These are phyloP conservation scores for Papiliotrema nemorosa DNA, from an alignment of 1,284 basidiomycete species.

Conservation along the genomic window DNA sequence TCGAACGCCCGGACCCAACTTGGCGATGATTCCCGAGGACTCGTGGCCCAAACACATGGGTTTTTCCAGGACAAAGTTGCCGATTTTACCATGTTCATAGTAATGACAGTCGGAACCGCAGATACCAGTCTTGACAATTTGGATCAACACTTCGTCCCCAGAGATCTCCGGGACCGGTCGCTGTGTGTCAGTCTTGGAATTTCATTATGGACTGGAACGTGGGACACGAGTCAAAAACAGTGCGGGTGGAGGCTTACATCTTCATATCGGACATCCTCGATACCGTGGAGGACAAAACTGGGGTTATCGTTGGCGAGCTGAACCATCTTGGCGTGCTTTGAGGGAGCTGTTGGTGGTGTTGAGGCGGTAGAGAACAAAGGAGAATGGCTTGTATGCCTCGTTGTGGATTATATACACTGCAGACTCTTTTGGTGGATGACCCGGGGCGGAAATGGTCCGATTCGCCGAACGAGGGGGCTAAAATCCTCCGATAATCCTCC, in stretches of 20 bases:
- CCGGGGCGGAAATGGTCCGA: too few species aligned
- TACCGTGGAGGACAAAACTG: slow-evolving; percentile 46
- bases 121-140: slow-evolving; percentile 90
- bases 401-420: too few species aligned
- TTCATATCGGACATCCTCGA: slow-evolving; percentile 45
- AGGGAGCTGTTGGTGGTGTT: neutral
- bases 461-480: neutral
- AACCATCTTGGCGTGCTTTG: neutral
- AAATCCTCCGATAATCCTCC: too few species aligned
- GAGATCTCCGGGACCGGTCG: slow-evolving; percentile 73
- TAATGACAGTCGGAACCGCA: slow-evolving; percentile 71
- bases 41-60: slow-evolving; percentile 49
- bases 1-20: slow-evolving; percentile 37
- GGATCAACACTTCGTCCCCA: slow-evolving; percentile 76
- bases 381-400: neutral
- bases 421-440: too few species aligned
- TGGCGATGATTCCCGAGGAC: slow-evolving; percentile 36
- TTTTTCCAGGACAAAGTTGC: slow-evolving; percentile 44
- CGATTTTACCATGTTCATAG: slow-evolving; percentile 42
- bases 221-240: neutral
- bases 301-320: slow-evolving; percentile 36
- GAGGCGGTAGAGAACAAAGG: neutral
- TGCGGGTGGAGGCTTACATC: slow-evolving; percentile 44
- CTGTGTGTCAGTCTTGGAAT: slow-evolving; percentile 34
- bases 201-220: neutral